Evolutionary conservation across 306 rosid species (phyloP), one percentile per base, ranked within the genome.

Genomic region (Mucuna pruriens): DNA sequence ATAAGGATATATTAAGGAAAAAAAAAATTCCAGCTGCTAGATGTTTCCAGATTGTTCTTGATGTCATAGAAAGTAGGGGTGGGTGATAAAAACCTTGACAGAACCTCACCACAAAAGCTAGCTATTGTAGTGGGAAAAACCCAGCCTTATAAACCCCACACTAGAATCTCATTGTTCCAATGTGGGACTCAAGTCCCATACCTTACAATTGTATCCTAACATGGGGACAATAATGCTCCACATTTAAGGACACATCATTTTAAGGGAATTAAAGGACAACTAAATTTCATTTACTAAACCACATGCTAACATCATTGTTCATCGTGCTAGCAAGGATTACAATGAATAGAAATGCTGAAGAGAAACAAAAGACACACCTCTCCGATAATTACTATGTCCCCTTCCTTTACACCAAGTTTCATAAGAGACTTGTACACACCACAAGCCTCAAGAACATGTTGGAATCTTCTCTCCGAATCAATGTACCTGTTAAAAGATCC

Each of bases 371-470:
- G 71, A 81, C 82, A 62, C 46, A 91, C 98, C 95, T 88, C 97
- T 82, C 94, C 97, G 65, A 88, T 66, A 55, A 93, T 71, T 83
- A 95, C 97, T 0, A 87, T 90, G 93, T 95, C 93, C 5, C 97
- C 97, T 86, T 95, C 98, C 86, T 88, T 91, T 61, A 93, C 88
- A 15, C 97, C 98, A 72, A 40, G 91, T 89, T 93, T 91, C 83
- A 54, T 81, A 46, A 95, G 98, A 85, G 97, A 90, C 83, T 93
- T 93, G 55, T 87, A 85, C 80, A 91, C 96, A 78, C 97, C 98
- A 84, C 93, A 93, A 77, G 99, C 99, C 77, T 95, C 98, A 74
- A 93, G 92, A 76, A 91, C 98, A 88, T 93, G 95, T 81, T 93
- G 94, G 84, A 95, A 95, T 82, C 99, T 93, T 90, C 81, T 95